Base-by-base conservation (phyloP, 352 stramenopile genomes). In the Thraustochytrium striatum region DNA sequence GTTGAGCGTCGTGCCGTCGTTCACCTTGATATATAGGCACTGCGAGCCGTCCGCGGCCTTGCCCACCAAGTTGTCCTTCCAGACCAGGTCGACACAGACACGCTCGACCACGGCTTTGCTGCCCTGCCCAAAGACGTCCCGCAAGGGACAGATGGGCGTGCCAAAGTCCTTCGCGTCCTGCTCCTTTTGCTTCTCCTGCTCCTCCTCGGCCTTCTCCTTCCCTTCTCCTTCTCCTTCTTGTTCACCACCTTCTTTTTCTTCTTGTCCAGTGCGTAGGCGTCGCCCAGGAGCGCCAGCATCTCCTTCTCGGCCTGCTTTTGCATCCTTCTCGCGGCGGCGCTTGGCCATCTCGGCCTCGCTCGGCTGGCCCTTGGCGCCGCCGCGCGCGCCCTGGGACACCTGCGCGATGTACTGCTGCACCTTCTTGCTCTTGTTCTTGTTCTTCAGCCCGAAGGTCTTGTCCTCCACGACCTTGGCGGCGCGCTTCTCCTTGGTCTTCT, bases 361-460 rank as follows among this genome's bases (percentile, higher is more conserved):
- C 87, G 82, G 19, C 81, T 38, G 47, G 83, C 73, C 0, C 84
- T 84, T 50, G 79, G 33, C 52, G 83, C 85, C 36, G 83, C 84
- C 72, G 88, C 86, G 8, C 85, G 85, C 0, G 19, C 47, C 41
- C 13, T 53, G 38, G 33, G 28, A 59, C 16, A 94, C 90, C 69
- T 93, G 87, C 84, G 93, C 86, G 61, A 96, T 91, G 85, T 93
- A 95, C 83, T 94, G 90, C 83, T 98, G 92, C 61, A 98, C 93
- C 81, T 96, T 96, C 80, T 96, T 96, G 68, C 83, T 86, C 94
- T 87, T 98, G 99, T 98, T 98, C 85, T 99, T 99, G 88, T 99
- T 99, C 87, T 99, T 99, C 32, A 99, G 87, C 33, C 96, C 96
- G 82, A 99, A 99, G 19, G 96, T 99, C 87, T 98, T 98, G 87